Conservation (phyloP, 208 protist species). For the Baffinella frigidus region DNA sequence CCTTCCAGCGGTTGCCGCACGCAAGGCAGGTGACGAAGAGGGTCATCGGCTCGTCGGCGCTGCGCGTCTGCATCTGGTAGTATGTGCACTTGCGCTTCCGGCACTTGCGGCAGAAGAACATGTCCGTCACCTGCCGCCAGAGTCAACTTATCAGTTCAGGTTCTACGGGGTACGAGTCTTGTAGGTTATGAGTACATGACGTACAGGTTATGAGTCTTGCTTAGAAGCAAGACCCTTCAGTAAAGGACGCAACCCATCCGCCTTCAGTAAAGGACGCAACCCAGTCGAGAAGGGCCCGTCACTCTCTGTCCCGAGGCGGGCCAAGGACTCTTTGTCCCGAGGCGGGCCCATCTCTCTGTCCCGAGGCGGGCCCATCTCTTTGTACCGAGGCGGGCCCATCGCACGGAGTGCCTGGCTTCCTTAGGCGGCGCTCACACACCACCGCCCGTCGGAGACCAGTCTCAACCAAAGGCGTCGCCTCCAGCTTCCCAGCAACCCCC, state of each 20-base stretch:
- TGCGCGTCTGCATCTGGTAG: conserved; percentile 51
- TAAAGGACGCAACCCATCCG: background rate
- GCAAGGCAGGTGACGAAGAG: conserved; percentile 17
- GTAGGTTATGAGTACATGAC: background rate
- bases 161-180: background rate
- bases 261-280: no score
- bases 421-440: no score
- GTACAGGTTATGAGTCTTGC: background rate
- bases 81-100: conserved; percentile 45
- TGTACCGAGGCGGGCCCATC: no score
- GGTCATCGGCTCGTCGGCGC: conserved; percentile 52
- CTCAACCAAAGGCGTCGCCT: no score
- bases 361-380: no score
- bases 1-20: conserved; percentile 38
- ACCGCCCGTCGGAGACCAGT: no score
- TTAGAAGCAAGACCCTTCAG: background rate
- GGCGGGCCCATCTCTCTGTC: no score
- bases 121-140: background rate
- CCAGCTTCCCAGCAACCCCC: no score
- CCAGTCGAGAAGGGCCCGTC: no score
- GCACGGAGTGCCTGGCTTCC: no score
- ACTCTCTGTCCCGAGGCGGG: no score
- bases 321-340: no score
- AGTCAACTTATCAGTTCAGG: background rate
- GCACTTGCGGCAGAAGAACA: conserved; percentile 50